Base-by-base conservation (phyloP, 1,139 yeast species). In the Zhuliangozyma blackwelliae region DNA sequence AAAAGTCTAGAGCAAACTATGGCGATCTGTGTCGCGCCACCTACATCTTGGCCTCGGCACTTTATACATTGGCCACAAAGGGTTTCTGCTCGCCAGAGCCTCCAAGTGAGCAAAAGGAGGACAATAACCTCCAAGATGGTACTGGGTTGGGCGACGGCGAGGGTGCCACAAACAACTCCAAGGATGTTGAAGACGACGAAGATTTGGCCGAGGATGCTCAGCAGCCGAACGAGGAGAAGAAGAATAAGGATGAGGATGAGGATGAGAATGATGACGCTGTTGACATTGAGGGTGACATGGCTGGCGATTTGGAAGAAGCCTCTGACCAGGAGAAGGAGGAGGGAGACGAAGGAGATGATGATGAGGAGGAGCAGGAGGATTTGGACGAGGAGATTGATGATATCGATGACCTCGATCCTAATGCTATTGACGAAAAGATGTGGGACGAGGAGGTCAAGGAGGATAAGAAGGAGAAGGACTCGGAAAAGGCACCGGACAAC, bases 111-210 rank as follows among this genome's bases (percentile, higher is more conserved):
- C 77, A 79, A 38, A 74, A 79, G 43, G 77, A 80, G 13, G 72
- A 68, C 43, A 78, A 78, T 33, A 79, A 84, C 50, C 51, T 82
- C 54, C 82, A 82, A 27, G 87, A 82, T 36, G 98, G 98, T 36
- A 87, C 96, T n/a, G 98, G 98, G 9, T 68, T 92, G 29, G 99
- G 98, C 34, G 97, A 92, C 56, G 98, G 97, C 19, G 89, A 84
- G 43, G 97, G 96, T 44, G 95, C 85, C 4, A 74, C 79, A 27
- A 59, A 59, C 40, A 82, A 82, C 50, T 79, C 95, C 0, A 82
- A 89, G 34, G 96, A 89, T 54, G 85, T 84, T 38, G 96, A 84
- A 43, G 95, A 90, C 36, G 97, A 92, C 49, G 97, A 90, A 48
- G 97, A 92, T 57, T 69, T 90, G 38, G 70, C 82, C 7, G 97